Conservation (phyloP, 208 protist species). For the Polymyxa betae region DNA sequence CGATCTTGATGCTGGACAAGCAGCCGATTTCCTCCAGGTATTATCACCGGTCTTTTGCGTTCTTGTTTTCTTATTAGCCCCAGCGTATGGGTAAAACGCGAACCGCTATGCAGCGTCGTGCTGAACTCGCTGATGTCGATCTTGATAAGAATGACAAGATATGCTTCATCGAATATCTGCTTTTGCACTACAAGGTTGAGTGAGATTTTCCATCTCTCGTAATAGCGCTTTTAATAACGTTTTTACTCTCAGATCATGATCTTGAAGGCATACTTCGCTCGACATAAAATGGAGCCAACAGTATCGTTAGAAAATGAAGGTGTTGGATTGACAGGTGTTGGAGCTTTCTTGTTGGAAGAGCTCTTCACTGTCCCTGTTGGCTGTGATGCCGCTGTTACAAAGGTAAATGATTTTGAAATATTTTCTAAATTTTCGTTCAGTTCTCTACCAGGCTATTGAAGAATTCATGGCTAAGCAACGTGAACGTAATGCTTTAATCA, state of each 20-base stretch:
- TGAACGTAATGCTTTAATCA: slow-evolving; percentile 12
- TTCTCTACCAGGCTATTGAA: slow-evolving; percentile 60
- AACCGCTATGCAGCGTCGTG: slow-evolving; percentile 58
- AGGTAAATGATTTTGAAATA: neutral
- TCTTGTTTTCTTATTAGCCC: too few relatives aligned
- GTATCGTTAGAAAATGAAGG: slow-evolving; percentile 59
- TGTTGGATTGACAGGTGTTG: slow-evolving; percentile 66
- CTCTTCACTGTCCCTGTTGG: slow-evolving; percentile 66
- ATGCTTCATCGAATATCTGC: slow-evolving; percentile 69
- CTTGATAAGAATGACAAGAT: slow-evolving; percentile 66
- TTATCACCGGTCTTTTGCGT: slow-evolving; percentile 4
- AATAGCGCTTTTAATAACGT: slow-evolving; percentile 10
- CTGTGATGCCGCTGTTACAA: slow-evolving; percentile 19
- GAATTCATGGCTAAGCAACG: slow-evolving; percentile 62
- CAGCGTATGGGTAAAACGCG: slow-evolving; percentile 60
- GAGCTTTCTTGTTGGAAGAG: slow-evolving; percentile 64
- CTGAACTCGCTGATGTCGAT: slow-evolving; percentile 67
- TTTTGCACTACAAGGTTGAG: slow-evolving; percentile 65
- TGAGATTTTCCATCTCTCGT: neutral
- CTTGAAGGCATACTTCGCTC: slow-evolving; percentile 65
- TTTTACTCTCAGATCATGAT: slow-evolving; percentile 64
- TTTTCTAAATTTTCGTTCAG: neutral
- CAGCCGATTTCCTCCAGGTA: slow-evolving; percentile 66
- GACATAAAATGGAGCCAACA: slow-evolving; percentile 45
- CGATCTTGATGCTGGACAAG: slow-evolving; percentile 61